Conservation (phyloP, 495 filamentous ascomycete species). For the Neurospora hispaniola region DNA sequence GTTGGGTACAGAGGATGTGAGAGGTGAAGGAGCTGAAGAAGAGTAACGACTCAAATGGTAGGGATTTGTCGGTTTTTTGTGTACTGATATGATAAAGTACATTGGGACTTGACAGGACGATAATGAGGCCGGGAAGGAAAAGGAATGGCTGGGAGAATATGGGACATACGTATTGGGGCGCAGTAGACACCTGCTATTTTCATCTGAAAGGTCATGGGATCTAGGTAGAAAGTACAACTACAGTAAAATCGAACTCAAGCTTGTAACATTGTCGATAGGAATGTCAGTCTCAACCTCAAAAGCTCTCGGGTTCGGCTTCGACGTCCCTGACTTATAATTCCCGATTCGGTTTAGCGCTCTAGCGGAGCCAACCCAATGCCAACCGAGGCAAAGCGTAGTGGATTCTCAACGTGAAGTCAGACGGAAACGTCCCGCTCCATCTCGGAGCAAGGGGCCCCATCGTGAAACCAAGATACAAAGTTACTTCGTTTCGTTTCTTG, state of each 20-base stretch:
- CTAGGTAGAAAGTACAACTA: neutral
- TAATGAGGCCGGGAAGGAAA: neutral
- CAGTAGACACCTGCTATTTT: neutral
- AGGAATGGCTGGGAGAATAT: neutral
- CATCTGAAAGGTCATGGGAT: neutral
- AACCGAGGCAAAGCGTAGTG: neutral
- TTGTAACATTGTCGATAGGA: neutral
- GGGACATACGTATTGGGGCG: neutral
- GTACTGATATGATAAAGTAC: neutral
- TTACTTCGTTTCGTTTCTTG: slow-evolving; percentile 1
- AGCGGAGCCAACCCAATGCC: neutral
- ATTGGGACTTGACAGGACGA: neutral
- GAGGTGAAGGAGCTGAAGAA: neutral
- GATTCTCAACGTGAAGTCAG: neutral
- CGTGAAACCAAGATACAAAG: neutral
- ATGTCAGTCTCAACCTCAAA: neutral
- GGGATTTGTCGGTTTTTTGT: neutral
- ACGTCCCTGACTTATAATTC: neutral
- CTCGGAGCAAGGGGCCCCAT: neutral
- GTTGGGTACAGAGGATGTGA: neutral
- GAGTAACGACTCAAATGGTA: neutral
- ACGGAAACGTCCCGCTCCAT: neutral
- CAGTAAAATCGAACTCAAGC: neutral
- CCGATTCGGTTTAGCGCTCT: neutral
- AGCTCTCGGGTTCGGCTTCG: neutral